Conservation (phyloP, 2,329 filamentous ascomycete species). For the Coniochaeta hoffmannii region DNA sequence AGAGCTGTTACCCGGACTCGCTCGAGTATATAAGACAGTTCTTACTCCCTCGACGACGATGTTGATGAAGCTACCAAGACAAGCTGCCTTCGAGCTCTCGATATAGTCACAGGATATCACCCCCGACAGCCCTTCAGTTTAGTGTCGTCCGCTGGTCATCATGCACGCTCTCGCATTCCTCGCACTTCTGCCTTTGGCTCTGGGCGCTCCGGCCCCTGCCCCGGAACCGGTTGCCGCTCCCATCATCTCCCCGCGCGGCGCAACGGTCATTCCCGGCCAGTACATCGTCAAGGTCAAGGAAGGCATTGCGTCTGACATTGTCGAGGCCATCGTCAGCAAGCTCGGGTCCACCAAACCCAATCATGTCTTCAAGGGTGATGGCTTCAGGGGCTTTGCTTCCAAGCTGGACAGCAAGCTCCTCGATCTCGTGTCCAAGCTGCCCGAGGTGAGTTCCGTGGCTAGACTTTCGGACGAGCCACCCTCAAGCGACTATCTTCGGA, state of each 20-base stretch:
- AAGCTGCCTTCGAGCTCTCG: not conserved
- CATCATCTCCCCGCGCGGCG: constrained; percentile 26
- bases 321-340: constrained; percentile 17
- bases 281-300: constrained; percentile 39
- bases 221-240: constrained; percentile 22
- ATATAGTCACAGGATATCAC: not conserved
- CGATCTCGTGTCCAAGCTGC: constrained; percentile 13
- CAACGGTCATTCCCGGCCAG: constrained; percentile 27
- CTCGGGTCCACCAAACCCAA: constrained; percentile 7
- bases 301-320: constrained; percentile 17
- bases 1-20: too few species aligned
- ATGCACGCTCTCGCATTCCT: constrained; percentile 30
- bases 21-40: not conserved
- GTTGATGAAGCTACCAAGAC: not conserved
- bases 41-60: not conserved
- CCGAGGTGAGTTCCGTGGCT: constrained; percentile 12
- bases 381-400: constrained; percentile 22
- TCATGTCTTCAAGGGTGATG: constrained; percentile 16
- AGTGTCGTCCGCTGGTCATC: constrained; percentile 12
- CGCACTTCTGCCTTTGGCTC: constrained; percentile 25
- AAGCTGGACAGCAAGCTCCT: constrained; percentile 15
- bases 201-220: constrained; percentile 19
- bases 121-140: not conserved
- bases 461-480: too few species aligned
- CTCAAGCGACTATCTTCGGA: not conserved